Conservation (phyloP, 148 eudicot genomes). For the Tetragonia tetragonoides region DNA sequence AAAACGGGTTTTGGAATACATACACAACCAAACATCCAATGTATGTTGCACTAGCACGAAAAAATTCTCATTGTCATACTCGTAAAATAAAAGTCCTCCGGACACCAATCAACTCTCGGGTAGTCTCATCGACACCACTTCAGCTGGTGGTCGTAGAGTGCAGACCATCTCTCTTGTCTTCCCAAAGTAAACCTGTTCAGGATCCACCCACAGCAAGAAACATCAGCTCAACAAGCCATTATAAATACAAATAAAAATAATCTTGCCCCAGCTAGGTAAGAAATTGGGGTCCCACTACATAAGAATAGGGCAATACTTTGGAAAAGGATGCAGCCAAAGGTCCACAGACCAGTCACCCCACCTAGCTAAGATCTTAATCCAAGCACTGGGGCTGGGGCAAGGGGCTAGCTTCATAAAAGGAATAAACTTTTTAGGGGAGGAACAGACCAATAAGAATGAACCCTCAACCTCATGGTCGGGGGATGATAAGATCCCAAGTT, state of each 20-base stretch:
- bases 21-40: background rate
- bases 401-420: conserved; percentile 2
- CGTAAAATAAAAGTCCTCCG: background rate
- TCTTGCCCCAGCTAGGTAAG: background rate
- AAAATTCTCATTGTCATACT: background rate
- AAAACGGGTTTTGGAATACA: background rate
- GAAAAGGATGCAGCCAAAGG: background rate
- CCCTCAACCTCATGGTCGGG: too few relatives aligned
- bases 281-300: background rate
- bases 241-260: background rate
- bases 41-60: background rate
- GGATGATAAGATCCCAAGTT: too few relatives aligned
- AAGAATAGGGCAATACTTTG: background rate
- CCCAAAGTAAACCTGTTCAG: conserved; percentile 89
- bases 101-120: conserved; percentile 47
- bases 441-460: too few relatives aligned
- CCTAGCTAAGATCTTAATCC: background rate
- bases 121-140: conserved; percentile 56
- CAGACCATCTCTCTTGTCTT: conserved; percentile 99
- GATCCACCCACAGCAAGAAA: background rate
- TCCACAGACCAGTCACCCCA: background rate
- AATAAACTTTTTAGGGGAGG: background rate
- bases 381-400: background rate
- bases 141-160: conserved; percentile 85
- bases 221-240: background rate